phyloP scores from a whole-genome alignment of 225 moss, liverwort and hornwort genomes.

The Lunularia cruciata region DNA sequence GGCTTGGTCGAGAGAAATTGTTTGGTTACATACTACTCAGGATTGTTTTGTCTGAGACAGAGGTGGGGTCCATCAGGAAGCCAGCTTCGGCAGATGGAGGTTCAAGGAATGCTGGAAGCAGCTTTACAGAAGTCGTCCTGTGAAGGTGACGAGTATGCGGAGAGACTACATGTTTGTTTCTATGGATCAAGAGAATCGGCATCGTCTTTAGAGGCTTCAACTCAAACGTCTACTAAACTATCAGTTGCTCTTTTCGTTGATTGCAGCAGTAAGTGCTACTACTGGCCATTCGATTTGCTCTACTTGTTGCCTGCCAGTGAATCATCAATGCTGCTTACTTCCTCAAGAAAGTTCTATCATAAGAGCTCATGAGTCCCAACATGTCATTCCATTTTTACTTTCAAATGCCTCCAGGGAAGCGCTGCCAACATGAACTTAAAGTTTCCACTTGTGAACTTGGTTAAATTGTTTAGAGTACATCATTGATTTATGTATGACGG shows the following conservation, averaged over 20 bases:
- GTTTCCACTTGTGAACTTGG: too few relatives aligned
- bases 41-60: conserved; percentile 33
- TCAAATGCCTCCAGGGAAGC: too few relatives aligned
- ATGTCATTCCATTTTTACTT: too few relatives aligned
- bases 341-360: too few relatives aligned
- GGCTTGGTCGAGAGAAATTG: too few relatives aligned
- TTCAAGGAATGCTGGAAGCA: conserved; percentile 82
- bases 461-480: too few relatives aligned
- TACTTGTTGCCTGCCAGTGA: neutral
- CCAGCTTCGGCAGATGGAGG: conserved; percentile 80
- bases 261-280: conserved; percentile 60
- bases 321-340: too few relatives aligned
- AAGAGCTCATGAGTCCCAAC: neutral
- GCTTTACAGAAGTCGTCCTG: conserved; percentile 90
- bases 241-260: conserved; percentile 57
- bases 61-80: conserved; percentile 77
- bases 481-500: neutral
- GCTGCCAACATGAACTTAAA: too few relatives aligned
- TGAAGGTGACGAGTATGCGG: conserved; percentile 94
- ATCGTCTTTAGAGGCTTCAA: conserved; percentile 38
- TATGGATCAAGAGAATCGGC: conserved; percentile 37
- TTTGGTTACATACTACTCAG: too few relatives aligned
- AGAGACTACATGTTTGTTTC: conserved; percentile 60
- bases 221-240: conserved; percentile 39
- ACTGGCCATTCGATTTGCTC: too few relatives aligned